Base-by-base conservation (phyloP, 2,329 filamentous ascomycete genomes). In the Arthrobotrys sphaeroides region DNA sequence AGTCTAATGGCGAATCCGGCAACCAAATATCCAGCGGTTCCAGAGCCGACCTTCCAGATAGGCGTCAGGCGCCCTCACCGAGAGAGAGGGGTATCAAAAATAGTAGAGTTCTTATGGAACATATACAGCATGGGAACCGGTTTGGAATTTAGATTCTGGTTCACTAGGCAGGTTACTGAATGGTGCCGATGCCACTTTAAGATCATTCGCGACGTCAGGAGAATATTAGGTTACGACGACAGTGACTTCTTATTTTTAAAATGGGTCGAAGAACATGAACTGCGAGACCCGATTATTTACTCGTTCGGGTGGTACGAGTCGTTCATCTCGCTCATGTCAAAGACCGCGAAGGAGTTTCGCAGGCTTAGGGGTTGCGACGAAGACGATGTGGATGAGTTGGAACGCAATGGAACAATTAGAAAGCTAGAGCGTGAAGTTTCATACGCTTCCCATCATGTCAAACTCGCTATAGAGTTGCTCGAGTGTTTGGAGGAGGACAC, bases 251-350 rank as follows among this genome's bases (percentile, higher is more conserved):
- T 43, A 22, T 43, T 43, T 43, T 22, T 55, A 16, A 38, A 18
- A 7, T 24, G 16, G 18, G 51, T n/a, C n/a, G n/a, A n/a, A n/a
- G n/a, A n/a, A n/a, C n/a, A 55, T 7, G 51, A 55, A 10, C 31
- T 18, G 16, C 7, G 16, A 16, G 51, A 55, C 10, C 51, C 51
- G 6, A 18, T 55, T 3, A 6, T 55, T 24, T 55, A 38, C 12
- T 55, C 51, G 3, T 55, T 55, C 24, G 31, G 51, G 16, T 55
- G 51, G 51, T 55, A 55, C 18, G 31, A 38, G 31, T 38, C 20
- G n/a, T 55, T 13, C 24, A 55, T 55, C 10, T 28, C 31, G 20
- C 12, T 55, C 16, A 36, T 55, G 31, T n/a, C n/a, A 2, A n/a
- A n/a, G n/a, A n/a, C n/a, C n/a, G n/a, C n/a, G n/a, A n/a, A n/a